Conservation (phyloP, 2,329 filamentous ascomycete species). For the Simplicillium sp. region DNA sequence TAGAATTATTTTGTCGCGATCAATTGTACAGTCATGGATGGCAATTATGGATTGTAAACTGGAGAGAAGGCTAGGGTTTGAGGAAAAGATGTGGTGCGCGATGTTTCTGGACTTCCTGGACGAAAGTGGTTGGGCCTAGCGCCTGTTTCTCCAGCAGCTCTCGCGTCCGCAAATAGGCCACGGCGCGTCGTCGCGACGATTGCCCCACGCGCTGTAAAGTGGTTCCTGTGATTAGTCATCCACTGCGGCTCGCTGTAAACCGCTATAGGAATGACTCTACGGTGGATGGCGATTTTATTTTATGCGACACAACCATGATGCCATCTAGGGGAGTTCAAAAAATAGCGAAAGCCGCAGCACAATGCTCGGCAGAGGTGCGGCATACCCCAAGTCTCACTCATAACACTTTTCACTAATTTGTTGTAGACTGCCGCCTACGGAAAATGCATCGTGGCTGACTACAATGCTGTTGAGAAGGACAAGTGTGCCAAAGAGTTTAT, state of each 20-base stretch:
- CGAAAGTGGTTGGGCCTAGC: slow-evolving; percentile 3
- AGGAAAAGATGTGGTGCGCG: no score
- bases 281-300: slow-evolving; percentile 8
- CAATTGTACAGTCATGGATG: no score
- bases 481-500: slow-evolving; percentile 84
- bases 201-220: no score
- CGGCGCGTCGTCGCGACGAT: background rate
- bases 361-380: slow-evolving; percentile 45
- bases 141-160: slow-evolving; percentile 1
- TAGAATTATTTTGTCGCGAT: no score
- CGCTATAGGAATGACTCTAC: background rate
- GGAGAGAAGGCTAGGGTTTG: no score
- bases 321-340: slow-evolving; percentile 36
- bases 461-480: slow-evolving; percentile 82
- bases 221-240: no score
- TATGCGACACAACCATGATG: slow-evolving; percentile 21
- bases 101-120: slow-evolving; percentile 2
- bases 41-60: no score
- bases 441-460: slow-evolving; percentile 84
- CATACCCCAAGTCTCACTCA: slow-evolving; percentile 4
- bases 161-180: background rate
- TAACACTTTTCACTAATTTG: background rate
- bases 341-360: slow-evolving; percentile 42
- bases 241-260: no score
- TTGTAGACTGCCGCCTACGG: slow-evolving; percentile 73